phyloP scores from a whole-genome alignment of 1,284 basidiomycete genomes.

The Tilletia walkeri region DNA sequence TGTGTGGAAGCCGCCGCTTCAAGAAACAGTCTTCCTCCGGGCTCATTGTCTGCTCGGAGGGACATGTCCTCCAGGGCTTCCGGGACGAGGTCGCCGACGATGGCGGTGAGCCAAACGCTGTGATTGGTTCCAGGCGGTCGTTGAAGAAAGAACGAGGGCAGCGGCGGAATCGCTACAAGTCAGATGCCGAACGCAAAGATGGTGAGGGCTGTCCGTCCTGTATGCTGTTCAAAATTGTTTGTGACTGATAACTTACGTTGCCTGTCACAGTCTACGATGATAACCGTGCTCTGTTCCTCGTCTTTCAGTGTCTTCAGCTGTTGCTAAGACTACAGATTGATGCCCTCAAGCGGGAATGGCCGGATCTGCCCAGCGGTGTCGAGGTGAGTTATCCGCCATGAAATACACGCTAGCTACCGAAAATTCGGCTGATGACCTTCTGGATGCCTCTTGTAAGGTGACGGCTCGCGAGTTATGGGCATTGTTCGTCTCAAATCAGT shows the following conservation, averaged over 20 bases:
- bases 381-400: slow-evolving; percentile 23
- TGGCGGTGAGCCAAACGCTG: slow-evolving; percentile 8
- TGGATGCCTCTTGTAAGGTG: slow-evolving; percentile 12
- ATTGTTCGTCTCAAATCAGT: slow-evolving; percentile 33
- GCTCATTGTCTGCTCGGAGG: slow-evolving; percentile 29
- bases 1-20: slow-evolving; percentile 31
- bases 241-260: not conserved
- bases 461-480: slow-evolving; percentile 47
- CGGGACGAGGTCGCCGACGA: slow-evolving; percentile 26
- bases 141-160: not conserved
- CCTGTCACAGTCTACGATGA: slow-evolving; percentile 3
- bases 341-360: slow-evolving; percentile 30
- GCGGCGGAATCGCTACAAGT: not conserved
- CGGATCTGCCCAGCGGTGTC: slow-evolving; percentile 32
- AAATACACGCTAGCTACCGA: not conserved
- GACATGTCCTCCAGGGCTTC: slow-evolving; percentile 35
- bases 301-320: slow-evolving; percentile 42
- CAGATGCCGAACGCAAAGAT: slow-evolving; percentile 1
- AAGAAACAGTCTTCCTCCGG: slow-evolving; percentile 25
- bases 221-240: not conserved
- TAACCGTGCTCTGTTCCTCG: slow-evolving; percentile 22
- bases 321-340: slow-evolving; percentile 41
- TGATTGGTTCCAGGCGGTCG: not conserved
- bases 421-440: not conserved
- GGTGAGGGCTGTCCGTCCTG: not conserved